phyloP scores from a whole-genome alignment of 2,329 filamentous ascomycete genomes.

The Hymenoscyphus fraxineus region DNA sequence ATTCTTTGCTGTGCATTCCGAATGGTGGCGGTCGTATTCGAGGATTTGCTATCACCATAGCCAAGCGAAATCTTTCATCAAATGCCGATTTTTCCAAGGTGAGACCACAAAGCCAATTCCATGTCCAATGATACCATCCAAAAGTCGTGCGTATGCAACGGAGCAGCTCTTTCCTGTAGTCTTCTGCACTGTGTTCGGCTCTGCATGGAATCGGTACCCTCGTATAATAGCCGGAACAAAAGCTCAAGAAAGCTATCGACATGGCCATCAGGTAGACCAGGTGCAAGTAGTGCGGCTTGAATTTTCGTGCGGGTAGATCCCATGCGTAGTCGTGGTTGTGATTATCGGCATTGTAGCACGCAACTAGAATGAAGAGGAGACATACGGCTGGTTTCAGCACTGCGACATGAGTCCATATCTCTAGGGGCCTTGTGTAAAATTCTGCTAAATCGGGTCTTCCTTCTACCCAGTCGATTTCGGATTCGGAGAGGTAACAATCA shows the following conservation, averaged over 20 bases:
- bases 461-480: too few species aligned
- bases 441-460: background rate
- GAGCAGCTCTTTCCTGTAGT: background rate
- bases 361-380: background rate
- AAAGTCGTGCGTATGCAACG: background rate
- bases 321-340: background rate
- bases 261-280: background rate
- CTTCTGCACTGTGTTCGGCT: background rate
- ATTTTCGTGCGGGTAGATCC: background rate
- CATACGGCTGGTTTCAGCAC: background rate
- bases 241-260: background rate
- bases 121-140: background rate
- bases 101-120: background rate
- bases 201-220: background rate
- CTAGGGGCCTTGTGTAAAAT: background rate
- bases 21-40: background rate
- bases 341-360: background rate
- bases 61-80: background rate
- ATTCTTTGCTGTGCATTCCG: background rate
- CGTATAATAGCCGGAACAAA: background rate
- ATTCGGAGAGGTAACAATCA: too few species aligned
- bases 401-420: background rate
- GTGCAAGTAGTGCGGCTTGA: background rate
- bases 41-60: background rate
- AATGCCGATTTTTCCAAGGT: background rate